These are phyloP conservation scores for Iris macrosiphon DNA, from an alignment of 106 monocot species.

Conservation along the genomic window DNA sequence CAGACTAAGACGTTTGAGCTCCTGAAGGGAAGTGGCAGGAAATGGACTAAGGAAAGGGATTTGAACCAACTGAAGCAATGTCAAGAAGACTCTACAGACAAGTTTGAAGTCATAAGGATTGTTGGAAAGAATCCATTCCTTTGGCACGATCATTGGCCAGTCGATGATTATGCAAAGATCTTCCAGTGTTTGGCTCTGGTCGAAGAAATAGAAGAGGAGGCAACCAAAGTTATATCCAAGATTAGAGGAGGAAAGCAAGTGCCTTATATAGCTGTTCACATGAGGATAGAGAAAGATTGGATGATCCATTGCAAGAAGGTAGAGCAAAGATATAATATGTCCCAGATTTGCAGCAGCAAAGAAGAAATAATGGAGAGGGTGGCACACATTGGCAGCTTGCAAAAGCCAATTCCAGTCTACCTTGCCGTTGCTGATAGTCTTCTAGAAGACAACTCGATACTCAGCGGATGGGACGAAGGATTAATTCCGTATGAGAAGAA, in stretches of 20 bases:
- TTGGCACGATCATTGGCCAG: constrained; percentile 97
- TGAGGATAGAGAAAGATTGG: constrained; percentile 98
- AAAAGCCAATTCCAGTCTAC: constrained; percentile 56
- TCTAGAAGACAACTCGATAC: constrained; percentile 57
- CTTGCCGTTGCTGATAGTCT: constrained; percentile 91
- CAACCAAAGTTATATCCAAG: constrained; percentile 51
- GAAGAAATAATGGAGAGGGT: constrained; percentile 69
- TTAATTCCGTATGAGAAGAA: constrained; percentile 82
- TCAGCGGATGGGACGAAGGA: constrained; percentile 73
- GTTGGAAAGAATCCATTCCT: constrained; percentile 81
- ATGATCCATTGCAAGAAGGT: constrained; percentile 96
- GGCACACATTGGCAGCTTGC: constrained; percentile 21
- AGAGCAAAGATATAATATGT: constrained; percentile 51
- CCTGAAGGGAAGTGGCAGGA: constrained; percentile 89
- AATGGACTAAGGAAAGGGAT: constrained; percentile 85
- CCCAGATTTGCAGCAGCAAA: constrained; percentile 90
- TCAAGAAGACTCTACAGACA: constrained; percentile 25
- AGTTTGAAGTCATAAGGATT: constrained; percentile 54
- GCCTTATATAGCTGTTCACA: constrained; percentile 84
- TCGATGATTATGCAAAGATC: constrained; percentile 66
- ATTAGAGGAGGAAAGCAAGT: constrained; percentile 37
- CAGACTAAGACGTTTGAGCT: constrained; percentile 41
- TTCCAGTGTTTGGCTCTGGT: constrained; percentile 72
- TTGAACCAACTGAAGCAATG: constrained; percentile 51
- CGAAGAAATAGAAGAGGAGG: constrained; percentile 71